Evolutionary conservation across 192 early-diverging fungal species (phyloP).

Genomic region (Backusella liffmaniae): DNA sequence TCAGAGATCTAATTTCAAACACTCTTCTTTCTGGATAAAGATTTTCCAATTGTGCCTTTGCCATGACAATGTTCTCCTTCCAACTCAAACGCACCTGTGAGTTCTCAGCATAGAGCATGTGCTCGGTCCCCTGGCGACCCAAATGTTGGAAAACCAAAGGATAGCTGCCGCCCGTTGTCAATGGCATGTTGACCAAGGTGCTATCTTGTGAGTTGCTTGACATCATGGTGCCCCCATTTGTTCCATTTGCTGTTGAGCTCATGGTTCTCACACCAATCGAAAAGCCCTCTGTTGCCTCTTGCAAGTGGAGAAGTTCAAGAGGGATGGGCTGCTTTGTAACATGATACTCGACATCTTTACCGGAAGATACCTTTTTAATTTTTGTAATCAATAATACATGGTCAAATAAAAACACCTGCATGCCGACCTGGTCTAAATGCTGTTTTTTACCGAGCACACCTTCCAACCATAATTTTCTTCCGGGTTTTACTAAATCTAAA

Average conservation of each 20-base stretch:
- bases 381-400: slow-evolving; percentile 78
- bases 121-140: slow-evolving; percentile 66
- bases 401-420: slow-evolving; percentile 87
- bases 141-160: slow-evolving; percentile 74
- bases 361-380: slow-evolving; percentile 39
- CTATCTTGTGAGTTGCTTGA: neutral
- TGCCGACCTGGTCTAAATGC: slow-evolving; percentile 55
- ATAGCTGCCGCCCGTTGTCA: slow-evolving; percentile 43
- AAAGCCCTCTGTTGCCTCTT: slow-evolving; percentile 27
- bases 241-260: neutral
- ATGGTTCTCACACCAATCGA: slow-evolving; percentile 19
- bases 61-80: slow-evolving; percentile 75
- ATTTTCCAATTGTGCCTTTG: slow-evolving; percentile 42
- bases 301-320: slow-evolving; percentile 66
- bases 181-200: neutral
- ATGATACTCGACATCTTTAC: slow-evolving; percentile 58
- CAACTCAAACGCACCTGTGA: slow-evolving; percentile 72
- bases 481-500: slow-evolving; percentile 67
- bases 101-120: slow-evolving; percentile 74
- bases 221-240: neutral
- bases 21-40: slow-evolving; percentile 30
- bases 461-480: slow-evolving; percentile 71
- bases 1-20: slow-evolving; percentile 52
- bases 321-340: slow-evolving; percentile 76
- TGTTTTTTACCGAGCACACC: slow-evolving; percentile 59